Evolutionary conservation across 2,329 filamentous ascomycete species (phyloP).

Genomic region (Sordariomycetes sp.): DNA sequence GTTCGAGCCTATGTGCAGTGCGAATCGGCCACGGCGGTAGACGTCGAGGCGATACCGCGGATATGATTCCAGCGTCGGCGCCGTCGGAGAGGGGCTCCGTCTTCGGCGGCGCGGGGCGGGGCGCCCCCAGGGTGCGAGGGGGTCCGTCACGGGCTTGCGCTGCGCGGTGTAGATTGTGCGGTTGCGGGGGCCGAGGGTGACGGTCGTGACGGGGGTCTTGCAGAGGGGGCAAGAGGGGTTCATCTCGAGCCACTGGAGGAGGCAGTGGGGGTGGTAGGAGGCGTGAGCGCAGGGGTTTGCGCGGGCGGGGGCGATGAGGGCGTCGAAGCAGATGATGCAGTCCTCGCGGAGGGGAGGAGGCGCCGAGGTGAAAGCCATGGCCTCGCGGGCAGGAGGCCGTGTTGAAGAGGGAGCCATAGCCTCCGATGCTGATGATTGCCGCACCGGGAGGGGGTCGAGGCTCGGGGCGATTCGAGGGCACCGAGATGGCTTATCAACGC

Average conservation of each 20-base stretch:
- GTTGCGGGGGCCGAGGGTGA: constrained; percentile 21
- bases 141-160: background rate
- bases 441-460: no score
- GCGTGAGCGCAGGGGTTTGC: constrained; percentile 65
- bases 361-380: background rate
- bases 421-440: no score
- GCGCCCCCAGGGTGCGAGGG: background rate
- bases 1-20: constrained; percentile 63
- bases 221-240: constrained; percentile 69
- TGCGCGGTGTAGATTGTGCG: background rate
- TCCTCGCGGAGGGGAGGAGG: constrained; percentile 17
- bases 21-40: constrained; percentile 61
- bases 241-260: constrained; percentile 69
- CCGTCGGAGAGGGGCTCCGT: background rate
- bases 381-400: background rate
- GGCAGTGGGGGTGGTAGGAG: constrained; percentile 76
- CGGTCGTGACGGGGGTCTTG: constrained; percentile 38
- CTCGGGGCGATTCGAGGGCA: no score
- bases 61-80: background rate
- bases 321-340: constrained; percentile 82
- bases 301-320: constrained; percentile 42
- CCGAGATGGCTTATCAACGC: no score
- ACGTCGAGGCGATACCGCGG: constrained; percentile 46
- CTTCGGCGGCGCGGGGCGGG: background rate
- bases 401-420: background rate